Evolutionary conservation across 129 eudicot species (phyloP).

Genomic region (Artemisia tridentata): DNA sequence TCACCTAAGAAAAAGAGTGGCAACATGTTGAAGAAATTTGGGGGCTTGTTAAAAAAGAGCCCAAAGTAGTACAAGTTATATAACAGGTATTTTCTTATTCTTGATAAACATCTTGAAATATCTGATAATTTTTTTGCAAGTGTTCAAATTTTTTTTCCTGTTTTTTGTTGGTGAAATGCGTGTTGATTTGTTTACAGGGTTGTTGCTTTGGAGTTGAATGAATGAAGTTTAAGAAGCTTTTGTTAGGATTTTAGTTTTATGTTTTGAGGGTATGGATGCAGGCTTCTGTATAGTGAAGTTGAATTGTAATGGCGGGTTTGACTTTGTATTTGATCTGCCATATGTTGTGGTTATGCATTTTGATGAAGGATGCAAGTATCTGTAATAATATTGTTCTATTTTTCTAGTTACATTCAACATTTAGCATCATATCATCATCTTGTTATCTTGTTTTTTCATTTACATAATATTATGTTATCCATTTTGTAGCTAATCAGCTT

Average conservation of each 20-base stretch:
- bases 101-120: neutral
- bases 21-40: slow-evolving; percentile 80
- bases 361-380: slow-evolving; percentile 34
- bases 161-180: neutral
- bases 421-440: slow-evolving; percentile 14
- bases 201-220: slow-evolving; percentile 26
- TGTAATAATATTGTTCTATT: slow-evolving; percentile 28
- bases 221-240: slow-evolving; percentile 22
- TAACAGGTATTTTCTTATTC: slow-evolving; percentile 24
- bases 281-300: slow-evolving; percentile 31
- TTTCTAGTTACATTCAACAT: slow-evolving; percentile 24
- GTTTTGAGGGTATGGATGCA: slow-evolving; percentile 17
- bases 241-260: slow-evolving; percentile 23
- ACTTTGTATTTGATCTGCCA: slow-evolving; percentile 20
- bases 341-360: slow-evolving; percentile 19
- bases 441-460: neutral
- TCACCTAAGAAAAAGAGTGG: slow-evolving; percentile 84
- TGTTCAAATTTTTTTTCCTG: neutral
- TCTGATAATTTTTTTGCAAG: neutral
- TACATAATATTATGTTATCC: neutral
- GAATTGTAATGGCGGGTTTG: slow-evolving; percentile 20
- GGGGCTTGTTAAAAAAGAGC: slow-evolving; percentile 75
- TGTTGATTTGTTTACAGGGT: slow-evolving; percentile 22
- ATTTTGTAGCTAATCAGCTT: neutral
- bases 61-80: slow-evolving; percentile 44